phyloP scores from a whole-genome alignment of 169 alveolate genomes.

The Plasmodium coatneyi region DNA sequence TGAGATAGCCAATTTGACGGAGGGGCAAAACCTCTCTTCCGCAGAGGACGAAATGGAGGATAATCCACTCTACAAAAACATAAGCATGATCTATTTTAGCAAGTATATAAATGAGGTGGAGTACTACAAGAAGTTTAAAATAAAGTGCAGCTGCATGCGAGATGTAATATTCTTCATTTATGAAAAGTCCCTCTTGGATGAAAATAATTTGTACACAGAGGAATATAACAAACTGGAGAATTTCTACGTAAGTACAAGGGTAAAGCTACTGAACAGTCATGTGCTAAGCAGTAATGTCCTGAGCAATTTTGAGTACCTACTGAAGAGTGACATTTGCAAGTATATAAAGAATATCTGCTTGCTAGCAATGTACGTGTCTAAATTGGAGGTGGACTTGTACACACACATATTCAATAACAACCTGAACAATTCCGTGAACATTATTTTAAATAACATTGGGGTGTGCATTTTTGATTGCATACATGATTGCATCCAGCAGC shows the following conservation, averaged over 20 bases:
- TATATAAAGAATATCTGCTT: slow-evolving; percentile 53
- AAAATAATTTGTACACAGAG: slow-evolving; percentile 50
- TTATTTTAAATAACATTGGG: slow-evolving; percentile 54
- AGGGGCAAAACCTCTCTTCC: not conserved
- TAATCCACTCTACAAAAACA: slow-evolving; percentile 32
- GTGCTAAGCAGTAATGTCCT: slow-evolving; percentile 39
- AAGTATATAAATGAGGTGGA: slow-evolving; percentile 57
- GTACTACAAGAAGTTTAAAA: slow-evolving; percentile 58
- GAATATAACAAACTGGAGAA: slow-evolving; percentile 39
- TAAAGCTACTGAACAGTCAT: slow-evolving; percentile 68
- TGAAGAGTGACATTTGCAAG: slow-evolving; percentile 35
- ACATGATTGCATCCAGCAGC: slow-evolving; percentile 28
- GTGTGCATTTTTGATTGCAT: slow-evolving; percentile 33
- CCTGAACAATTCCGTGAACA: slow-evolving; percentile 23
- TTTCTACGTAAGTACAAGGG: slow-evolving; percentile 59
- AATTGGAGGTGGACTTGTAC: slow-evolving; percentile 58
- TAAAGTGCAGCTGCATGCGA: slow-evolving; percentile 53
- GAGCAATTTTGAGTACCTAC: slow-evolving; percentile 23
- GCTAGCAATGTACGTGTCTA: slow-evolving; percentile 65
- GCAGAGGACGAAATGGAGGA: not conserved
- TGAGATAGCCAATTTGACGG: not conserved
- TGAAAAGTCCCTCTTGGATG: slow-evolving; percentile 27
- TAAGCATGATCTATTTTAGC: slow-evolving; percentile 60
- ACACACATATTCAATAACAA: slow-evolving; percentile 30
- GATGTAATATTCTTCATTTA: slow-evolving; percentile 36